These are phyloP conservation scores for Ganoderma lingzhi DNA, from an alignment of 1,284 basidiomycete genomes.

Conservation along the genomic window DNA sequence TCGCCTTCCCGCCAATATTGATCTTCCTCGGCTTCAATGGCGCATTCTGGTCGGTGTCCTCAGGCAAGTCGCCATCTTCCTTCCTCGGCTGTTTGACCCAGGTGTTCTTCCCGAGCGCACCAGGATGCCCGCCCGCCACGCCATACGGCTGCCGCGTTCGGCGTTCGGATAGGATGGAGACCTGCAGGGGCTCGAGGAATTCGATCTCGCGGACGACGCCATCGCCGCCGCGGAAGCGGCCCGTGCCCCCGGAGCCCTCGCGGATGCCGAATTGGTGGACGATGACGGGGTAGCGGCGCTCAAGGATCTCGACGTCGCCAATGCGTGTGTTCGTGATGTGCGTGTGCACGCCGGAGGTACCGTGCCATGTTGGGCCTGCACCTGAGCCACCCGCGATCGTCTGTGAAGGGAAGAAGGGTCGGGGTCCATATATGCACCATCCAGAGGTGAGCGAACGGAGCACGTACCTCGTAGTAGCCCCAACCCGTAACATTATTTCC, in stretches of 20 bases:
- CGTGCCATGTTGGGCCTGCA: conserved; percentile 91
- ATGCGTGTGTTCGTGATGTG: conserved; percentile 96
- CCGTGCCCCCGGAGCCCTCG: conserved; percentile 79
- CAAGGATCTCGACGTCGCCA: conserved; percentile 92
- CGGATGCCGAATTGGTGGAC: conserved; percentile 86
- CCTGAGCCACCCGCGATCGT: conserved; percentile 95
- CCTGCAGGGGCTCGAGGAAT: conserved; percentile 86
- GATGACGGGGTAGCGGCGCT: conserved; percentile 90
- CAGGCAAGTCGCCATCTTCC: conserved; percentile 71
- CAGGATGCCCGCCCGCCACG: conserved; percentile 85
- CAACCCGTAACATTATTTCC: conserved; percentile 84
- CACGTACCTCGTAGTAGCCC: conserved; percentile 90
- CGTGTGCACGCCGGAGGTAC: conserved; percentile 87
- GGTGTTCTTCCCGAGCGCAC: conserved; percentile 82
- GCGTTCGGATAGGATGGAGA: conserved; percentile 89
- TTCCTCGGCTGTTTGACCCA: conserved; percentile 86
- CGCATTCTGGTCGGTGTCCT: conserved; percentile 34
- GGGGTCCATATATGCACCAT: conserved; percentile 1
- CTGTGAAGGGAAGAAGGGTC: conserved; percentile 46
- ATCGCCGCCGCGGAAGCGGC: conserved; percentile 86
- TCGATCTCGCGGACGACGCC: conserved; percentile 91
- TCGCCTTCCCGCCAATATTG: conserved; percentile 93
- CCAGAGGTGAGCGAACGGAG: not conserved
- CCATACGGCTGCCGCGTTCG: conserved; percentile 93
- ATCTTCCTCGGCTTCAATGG: conserved; percentile 64